Conservation (phyloP, 208 protist species). For the Trichomonas vaginalis region DNA sequence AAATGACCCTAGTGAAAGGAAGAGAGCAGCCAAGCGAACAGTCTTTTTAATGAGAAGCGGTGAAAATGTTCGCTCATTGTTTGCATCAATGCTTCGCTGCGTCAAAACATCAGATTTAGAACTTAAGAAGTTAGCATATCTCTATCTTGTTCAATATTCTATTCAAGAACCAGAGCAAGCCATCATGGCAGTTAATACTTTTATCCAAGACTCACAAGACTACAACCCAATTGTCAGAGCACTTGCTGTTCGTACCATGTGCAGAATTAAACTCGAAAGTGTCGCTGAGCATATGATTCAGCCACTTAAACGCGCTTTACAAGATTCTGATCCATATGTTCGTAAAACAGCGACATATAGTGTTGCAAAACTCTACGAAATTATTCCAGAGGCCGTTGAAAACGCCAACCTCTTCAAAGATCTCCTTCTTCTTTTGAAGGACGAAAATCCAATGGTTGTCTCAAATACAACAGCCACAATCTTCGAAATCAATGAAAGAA, state of each 20-base stretch:
- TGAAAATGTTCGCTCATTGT: not conserved
- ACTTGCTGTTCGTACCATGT: conserved; percentile 5
- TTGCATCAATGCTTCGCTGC: conserved; percentile 2
- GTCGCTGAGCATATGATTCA: conserved; percentile 9
- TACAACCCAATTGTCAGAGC: not conserved
- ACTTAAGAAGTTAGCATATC: not conserved
- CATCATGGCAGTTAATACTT: conserved; percentile 5
- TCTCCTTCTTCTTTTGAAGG: conserved; percentile 60
- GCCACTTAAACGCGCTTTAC: not conserved
- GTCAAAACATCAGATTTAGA: not conserved
- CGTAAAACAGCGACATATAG: conserved; percentile 83
- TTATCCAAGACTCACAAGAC: conserved; percentile 8
- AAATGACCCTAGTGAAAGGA: not conserved
- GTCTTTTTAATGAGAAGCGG: not conserved
- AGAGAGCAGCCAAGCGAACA: not conserved
- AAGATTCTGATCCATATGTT: conserved; percentile 39
- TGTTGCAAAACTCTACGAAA: conserved; percentile 85
- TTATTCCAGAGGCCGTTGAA: conserved; percentile 61
- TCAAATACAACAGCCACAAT: conserved; percentile 80
- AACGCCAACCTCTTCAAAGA: conserved; percentile 58
- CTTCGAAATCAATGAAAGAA: conserved; percentile 64
- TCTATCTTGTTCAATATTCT: not conserved
- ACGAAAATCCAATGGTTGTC: conserved; percentile 83
- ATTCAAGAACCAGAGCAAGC: conserved; percentile 1
- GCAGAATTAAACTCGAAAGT: not conserved